Percentiles rank a stretch among this genome's conserved stretches.
phyloP scores from a whole-genome alignment of 345 rosid genomes.

The Salix dunnii region DNA sequence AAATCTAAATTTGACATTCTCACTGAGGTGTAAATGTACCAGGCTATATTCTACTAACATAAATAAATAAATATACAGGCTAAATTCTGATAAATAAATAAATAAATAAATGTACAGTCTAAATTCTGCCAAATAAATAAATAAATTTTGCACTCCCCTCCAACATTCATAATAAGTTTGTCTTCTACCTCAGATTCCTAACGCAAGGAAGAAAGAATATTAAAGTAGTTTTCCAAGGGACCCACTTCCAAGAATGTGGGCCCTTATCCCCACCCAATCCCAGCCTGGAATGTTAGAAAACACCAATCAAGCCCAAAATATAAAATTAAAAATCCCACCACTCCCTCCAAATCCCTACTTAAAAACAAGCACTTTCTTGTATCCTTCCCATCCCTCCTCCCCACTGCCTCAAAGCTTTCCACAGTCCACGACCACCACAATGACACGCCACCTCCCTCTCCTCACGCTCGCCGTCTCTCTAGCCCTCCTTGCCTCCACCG shows the following conservation, averaged over 20 bases:
- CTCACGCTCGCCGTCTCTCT: conserved; percentile 13
- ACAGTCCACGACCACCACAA: conserved; percentile 1
- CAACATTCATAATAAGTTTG: too few relatives aligned
- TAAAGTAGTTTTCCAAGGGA: neutral
- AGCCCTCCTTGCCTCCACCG: conserved; percentile 14
- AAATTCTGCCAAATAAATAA: too few relatives aligned
- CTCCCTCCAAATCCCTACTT: neutral
- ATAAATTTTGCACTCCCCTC: too few relatives aligned
- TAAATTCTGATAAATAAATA: too few relatives aligned
- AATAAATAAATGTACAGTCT: too few relatives aligned
- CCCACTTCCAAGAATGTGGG: conserved; percentile 21
- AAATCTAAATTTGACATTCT: too few relatives aligned
- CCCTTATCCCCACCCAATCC: conserved; percentile 23
- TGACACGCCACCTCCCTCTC: conserved; percentile 21
- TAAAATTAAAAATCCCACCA: neutral
- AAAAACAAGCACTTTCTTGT: too few relatives aligned
- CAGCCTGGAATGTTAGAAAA: conserved; percentile 35
- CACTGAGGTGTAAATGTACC: too few relatives aligned
- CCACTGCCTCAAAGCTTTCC: neutral
- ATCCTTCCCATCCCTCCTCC: neutral
- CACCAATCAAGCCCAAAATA: conserved; percentile 14
- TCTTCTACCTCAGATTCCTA: too few relatives aligned
- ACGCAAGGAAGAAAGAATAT: too few relatives aligned
- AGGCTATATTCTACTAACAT: too few relatives aligned
- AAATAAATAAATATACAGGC: too few relatives aligned